Base-by-base conservation (phyloP, 352 stramenopile species). In the Phytophthora chlamydospora region DNA sequence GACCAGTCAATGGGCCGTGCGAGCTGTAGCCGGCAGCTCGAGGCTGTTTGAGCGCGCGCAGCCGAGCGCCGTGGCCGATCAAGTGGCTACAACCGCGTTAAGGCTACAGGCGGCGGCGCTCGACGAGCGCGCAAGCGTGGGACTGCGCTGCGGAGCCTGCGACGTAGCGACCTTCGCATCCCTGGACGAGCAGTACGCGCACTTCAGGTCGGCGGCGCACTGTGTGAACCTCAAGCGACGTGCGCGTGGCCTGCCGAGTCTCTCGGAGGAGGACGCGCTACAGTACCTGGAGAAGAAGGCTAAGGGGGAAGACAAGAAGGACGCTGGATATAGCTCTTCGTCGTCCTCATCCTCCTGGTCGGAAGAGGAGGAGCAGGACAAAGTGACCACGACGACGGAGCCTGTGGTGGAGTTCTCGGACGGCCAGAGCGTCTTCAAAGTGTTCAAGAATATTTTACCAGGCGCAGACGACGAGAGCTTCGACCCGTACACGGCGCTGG, bases 121-220 rank as follows among this genome's bases (percentile, higher is more conserved):
- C 31, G 61, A 66, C 53, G 67, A 87, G 35, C 66, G 65, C 47
- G 61, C 69, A 43, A 69, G 62, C 38, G 66, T 77, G 53, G 68
- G 75, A 21, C 64, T 94, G 38, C 85, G 84, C 47, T 96, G 88
- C 27, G 79, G 84, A 19, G 76, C 85, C 16, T 97, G 89, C 51
- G 80, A 92, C 13, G 68, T 92, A 16, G 29, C 71, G 8, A 27
- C 65, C 17, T 97, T 97, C 44, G 67, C 62, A 6, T 85, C 83
- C 38, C 64, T 96, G 39, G 71, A 94, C n/a, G 85, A 88, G 12
- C 88, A 96, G 64, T 79, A 95, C 60, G 62, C 67, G 49, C 89
- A 97, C 52, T 96, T 94, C 51, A 95, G 95, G 67, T 91, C 74
- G 7, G 66, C 91, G 21, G 85, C 72, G 49, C 89, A 97, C 63